Base-by-base conservation (phyloP, 2,329 filamentous ascomycete genomes). In the Nothophoma quercina region DNA sequence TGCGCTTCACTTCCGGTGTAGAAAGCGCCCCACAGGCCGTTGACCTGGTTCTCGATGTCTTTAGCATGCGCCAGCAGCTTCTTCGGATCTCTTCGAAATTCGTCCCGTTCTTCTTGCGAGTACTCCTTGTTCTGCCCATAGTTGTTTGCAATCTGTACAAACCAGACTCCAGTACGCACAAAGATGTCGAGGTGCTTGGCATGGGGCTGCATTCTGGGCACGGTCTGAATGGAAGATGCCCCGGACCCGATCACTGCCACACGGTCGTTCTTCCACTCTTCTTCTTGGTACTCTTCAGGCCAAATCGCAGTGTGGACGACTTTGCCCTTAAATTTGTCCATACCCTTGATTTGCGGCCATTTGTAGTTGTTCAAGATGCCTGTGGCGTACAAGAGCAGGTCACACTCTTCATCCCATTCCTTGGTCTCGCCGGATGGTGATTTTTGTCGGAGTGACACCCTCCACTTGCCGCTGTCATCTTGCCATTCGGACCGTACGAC, bases 391-490 rank as follows among this genome's bases (percentile, higher is more conserved):
- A 81, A 60, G 3, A 80, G 55, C 2, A 81, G 41, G 48, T 80
- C 69, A 51, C 77, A 79, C 25, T 72, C 64, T 8, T 80, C 78
- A 26, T 76, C 71, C 38, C 78, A 77, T 23, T 78, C 73, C 40
- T 68, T 55, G 22, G 63, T 59, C 15, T 69, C 62, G 12, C 72
- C 69, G 0, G 69, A 71, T 8, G 70, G 46, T 19, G 61, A 63
- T 5, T 61, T 75, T 50, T 82, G 73, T n/a, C 71, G 69, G 5
- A 83, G 65, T 30, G 76, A 79, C 10, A 84, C 76, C 7, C 70
- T 75, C 81, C 81, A 84, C 56, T 79, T 71, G 4, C 79, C 81
- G 4, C 63, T 65, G 1, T 78, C 71, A 16, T 82, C 79, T 41
- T 80, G 69, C 81, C 80, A 83, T 41, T 77, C 76, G 16, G 77